A percentile compares a stretch with the other conserved stretches of the same genome.
These are phyloP conservation scores for Salinomyces thailandicus DNA, from an alignment of 2,329 filamentous ascomycete genomes.

Conservation along the genomic window DNA sequence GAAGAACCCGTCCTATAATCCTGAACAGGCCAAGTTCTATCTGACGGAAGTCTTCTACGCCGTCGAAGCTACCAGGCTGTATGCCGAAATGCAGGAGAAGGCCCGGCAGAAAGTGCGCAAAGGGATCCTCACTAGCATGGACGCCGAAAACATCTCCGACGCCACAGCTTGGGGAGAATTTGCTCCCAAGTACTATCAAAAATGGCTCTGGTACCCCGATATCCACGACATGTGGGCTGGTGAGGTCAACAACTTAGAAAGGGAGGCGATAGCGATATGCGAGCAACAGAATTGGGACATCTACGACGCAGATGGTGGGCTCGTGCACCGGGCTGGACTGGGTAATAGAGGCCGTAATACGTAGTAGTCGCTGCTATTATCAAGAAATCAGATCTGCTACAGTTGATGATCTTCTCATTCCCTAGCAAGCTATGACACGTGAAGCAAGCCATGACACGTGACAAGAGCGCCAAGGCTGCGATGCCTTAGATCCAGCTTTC, in stretches of 20 bases:
- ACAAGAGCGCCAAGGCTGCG: too few relatives aligned
- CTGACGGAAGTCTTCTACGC: slow-evolving; percentile 20
- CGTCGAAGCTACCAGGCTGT: not conserved
- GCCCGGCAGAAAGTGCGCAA: not conserved
- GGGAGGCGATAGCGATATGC: slow-evolving; percentile 19
- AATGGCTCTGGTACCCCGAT: slow-evolving; percentile 15
- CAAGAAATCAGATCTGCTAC: too few relatives aligned
- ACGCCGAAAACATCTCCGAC: not conserved
- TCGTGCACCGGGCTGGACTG: slow-evolving; percentile 17
- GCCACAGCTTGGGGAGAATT: not conserved
- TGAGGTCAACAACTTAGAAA: slow-evolving; percentile 13
- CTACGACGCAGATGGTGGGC: slow-evolving; percentile 12
- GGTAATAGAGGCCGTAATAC: too few relatives aligned
- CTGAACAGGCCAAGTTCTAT: slow-evolving; percentile 9
- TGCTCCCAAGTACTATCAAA: slow-evolving; percentile 2
- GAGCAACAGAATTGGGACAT: slow-evolving; percentile 22
- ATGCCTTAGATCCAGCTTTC: too few relatives aligned
- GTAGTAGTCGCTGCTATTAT: too few relatives aligned
- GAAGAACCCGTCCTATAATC: slow-evolving; percentile 16
- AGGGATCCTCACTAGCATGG: not conserved
- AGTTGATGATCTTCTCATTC: too few relatives aligned
- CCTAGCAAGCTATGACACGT: too few relatives aligned
- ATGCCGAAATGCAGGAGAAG: not conserved
- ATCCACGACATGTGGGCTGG: slow-evolving; percentile 20
- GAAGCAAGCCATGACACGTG: too few relatives aligned